phyloP scores from a whole-genome alignment of 2,329 filamentous ascomycete species.

The Hirsutella minnesotensis region DNA sequence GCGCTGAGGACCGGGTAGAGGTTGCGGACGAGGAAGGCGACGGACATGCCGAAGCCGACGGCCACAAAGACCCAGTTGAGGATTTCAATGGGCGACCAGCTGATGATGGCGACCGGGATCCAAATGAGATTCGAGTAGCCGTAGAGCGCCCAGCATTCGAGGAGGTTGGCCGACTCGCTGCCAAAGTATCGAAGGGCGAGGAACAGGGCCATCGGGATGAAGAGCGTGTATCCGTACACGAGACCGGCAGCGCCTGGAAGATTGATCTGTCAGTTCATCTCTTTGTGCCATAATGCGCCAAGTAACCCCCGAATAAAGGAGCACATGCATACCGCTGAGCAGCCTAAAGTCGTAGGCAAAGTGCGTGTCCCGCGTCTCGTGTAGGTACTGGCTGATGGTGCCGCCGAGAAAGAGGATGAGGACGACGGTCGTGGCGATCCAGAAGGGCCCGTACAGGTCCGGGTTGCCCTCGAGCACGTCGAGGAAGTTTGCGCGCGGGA shows the following conservation, averaged over 20 bases:
- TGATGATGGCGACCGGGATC: constrained; percentile 87
- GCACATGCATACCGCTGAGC: constrained; percentile 54
- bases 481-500: constrained; percentile 86
- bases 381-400: constrained; percentile 85
- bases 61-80: constrained; percentile 93
- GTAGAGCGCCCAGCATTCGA: constrained; percentile 93
- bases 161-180: constrained; percentile 79
- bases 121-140: constrained; percentile 95
- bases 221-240: constrained; percentile 86
- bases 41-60: constrained; percentile 72
- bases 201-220: constrained; percentile 80
- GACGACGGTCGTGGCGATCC: constrained; percentile 96
- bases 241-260: constrained; percentile 66
- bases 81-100: constrained; percentile 74
- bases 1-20: constrained; percentile 85
- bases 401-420: constrained; percentile 91
- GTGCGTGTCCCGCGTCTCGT: constrained; percentile 51
- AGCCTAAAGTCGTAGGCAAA: constrained; percentile 90
- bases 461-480: constrained; percentile 95
- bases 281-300: no score
- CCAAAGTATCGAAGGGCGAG: constrained; percentile 89
- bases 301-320: neutral
- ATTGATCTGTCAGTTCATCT: no score
- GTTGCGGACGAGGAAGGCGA: constrained; percentile 74
- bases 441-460: constrained; percentile 92